These are phyloP conservation scores for Colletotrichum sojae DNA, from an alignment of 2,329 filamentous ascomycete species.

Conservation along the genomic window DNA sequence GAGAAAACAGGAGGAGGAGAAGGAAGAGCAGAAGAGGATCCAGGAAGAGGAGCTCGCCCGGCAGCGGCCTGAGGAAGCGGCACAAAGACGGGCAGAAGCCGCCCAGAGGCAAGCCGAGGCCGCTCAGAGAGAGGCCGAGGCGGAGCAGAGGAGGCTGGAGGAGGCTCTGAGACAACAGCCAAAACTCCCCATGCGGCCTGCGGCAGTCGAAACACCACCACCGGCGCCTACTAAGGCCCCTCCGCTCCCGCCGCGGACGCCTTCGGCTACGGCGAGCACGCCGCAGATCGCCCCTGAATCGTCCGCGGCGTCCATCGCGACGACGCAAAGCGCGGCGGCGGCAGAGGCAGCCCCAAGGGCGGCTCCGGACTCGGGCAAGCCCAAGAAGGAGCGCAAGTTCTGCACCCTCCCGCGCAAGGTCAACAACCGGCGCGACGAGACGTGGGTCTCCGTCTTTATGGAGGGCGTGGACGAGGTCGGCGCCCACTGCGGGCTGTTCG, in stretches of 20 bases:
- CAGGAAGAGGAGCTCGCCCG: conserved; percentile 37
- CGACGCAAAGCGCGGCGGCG: conserved; percentile 43
- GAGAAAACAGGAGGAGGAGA: conserved; percentile 47
- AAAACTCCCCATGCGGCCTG: background rate
- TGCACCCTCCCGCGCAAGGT: conserved; percentile 77
- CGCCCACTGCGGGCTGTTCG: conserved; percentile 88
- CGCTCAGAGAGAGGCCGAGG: conserved; percentile 41
- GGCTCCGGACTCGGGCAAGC: conserved; percentile 45
- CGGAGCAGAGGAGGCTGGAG: conserved; percentile 30
- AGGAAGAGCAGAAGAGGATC: conserved; percentile 12
- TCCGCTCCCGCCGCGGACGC: conserved; percentile 8
- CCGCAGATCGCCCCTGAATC: conserved; percentile 6
- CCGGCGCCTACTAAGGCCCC: background rate
- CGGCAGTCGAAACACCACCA: conserved; percentile 2
- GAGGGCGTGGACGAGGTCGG: conserved; percentile 86
- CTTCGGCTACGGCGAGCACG: conserved; percentile 27
- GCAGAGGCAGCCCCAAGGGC: conserved; percentile 28
- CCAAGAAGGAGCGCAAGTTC: conserved; percentile 79
- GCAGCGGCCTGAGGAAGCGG: conserved; percentile 18
- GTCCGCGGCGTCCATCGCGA: conserved; percentile 27
- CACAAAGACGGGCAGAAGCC: background rate
- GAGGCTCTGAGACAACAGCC: conserved; percentile 21
- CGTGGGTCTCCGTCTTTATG: conserved; percentile 88
- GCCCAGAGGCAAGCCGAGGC: conserved; percentile 9
- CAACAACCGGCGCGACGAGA: conserved; percentile 72